phyloP scores from a whole-genome alignment of 805 yeast species.

The Sugiyamaella marilandica region DNA sequence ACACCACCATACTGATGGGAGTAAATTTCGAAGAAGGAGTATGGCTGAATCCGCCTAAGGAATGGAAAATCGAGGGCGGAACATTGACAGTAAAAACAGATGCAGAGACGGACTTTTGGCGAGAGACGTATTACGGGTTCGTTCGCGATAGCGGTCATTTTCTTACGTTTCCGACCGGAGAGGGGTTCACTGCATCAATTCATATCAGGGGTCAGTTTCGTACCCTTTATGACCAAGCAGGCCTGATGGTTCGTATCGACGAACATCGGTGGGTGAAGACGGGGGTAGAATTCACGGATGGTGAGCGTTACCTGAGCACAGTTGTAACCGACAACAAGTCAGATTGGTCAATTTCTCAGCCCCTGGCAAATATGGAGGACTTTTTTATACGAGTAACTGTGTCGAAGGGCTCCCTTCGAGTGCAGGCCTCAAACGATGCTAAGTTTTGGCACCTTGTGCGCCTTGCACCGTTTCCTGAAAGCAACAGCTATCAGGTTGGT shows the following conservation, averaged over 20 bases:
- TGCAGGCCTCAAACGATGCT: background rate
- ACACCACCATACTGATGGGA: too few species aligned
- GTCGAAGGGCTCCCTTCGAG: background rate
- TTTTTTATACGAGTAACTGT: background rate
- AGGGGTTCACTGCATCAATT: background rate
- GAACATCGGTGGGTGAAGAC: background rate
- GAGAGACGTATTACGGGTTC: background rate
- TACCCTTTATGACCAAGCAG: background rate
- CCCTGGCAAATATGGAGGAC: background rate
- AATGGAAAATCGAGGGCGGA: background rate
- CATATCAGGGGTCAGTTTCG: background rate
- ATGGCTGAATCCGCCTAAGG: background rate
- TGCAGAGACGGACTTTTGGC: background rate
- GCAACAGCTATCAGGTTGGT: background rate
- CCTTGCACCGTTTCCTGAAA: background rate
- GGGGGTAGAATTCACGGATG: background rate
- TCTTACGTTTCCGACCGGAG: background rate
- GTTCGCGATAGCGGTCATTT: background rate
- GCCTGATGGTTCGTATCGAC: conserved; percentile 1
- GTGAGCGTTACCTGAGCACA: background rate
- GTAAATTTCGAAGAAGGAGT: background rate
- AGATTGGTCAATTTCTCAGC: background rate
- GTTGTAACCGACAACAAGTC: background rate
- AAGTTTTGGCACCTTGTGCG: background rate
- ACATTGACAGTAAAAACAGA: background rate